phyloP scores from a whole-genome alignment of 2,329 filamentous ascomycete species.

The Beauveria pseudobassiana region DNA sequence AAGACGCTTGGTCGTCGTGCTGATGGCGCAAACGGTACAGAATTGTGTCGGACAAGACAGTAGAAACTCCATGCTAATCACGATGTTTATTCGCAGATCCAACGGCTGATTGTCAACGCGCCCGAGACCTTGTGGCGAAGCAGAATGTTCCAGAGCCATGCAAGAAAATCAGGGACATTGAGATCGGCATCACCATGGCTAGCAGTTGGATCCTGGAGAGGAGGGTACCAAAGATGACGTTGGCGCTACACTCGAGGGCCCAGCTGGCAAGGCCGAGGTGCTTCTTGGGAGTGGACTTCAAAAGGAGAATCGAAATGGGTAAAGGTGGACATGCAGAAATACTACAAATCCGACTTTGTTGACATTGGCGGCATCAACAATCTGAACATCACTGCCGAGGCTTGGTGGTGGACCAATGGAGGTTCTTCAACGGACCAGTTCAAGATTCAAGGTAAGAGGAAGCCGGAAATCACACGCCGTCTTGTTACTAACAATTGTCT shows the following conservation, averaged over 20 bases:
- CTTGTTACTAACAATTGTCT: background rate
- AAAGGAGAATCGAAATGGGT: background rate
- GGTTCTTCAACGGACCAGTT: background rate
- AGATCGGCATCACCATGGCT: background rate
- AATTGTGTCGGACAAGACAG: no score
- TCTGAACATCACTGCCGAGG: background rate
- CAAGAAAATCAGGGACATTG: background rate
- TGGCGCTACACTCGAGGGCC: background rate
- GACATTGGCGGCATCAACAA: background rate
- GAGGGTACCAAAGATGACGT: background rate
- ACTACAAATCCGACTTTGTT: background rate
- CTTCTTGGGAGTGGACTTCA: background rate
- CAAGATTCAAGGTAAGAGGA: background rate
- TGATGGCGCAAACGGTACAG: no score
- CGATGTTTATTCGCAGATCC: background rate
- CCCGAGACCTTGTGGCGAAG: background rate
- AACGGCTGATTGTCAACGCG: background rate
- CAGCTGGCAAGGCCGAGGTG: background rate
- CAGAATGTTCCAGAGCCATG: background rate
- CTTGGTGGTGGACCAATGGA: no score
- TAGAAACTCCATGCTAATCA: background rate
- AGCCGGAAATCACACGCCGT: background rate
- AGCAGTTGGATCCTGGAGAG: background rate
- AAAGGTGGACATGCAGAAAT: background rate
- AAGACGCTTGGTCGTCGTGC: no score